Evolutionary conservation across 1,284 basidiomycete species (phyloP).

Genomic region (Rhizoctonia solani): DNA sequence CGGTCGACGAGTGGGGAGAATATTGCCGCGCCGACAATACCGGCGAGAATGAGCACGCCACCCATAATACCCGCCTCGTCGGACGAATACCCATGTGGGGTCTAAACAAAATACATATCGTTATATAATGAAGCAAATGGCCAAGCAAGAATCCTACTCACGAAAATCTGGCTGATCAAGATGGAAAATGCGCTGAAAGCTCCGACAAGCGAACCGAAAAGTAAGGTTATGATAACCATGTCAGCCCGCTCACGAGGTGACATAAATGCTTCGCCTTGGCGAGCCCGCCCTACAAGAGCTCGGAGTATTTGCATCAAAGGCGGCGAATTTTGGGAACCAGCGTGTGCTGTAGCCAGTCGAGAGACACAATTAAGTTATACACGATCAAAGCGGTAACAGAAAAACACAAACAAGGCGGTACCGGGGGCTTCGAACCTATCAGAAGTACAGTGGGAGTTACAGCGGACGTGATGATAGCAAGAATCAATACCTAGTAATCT

Average conservation of each 20-base stretch:
- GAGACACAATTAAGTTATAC: slow-evolving; percentile 7
- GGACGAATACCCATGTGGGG: slow-evolving; percentile 69
- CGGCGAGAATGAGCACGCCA: slow-evolving; percentile 48
- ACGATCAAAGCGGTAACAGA: slow-evolving; percentile 22
- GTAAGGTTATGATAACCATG: slow-evolving; percentile 58
- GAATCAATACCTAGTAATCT: slow-evolving; percentile 59
- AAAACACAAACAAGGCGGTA: slow-evolving; percentile 66
- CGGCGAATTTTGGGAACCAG: slow-evolving; percentile 61
- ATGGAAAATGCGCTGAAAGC: slow-evolving; percentile 64
- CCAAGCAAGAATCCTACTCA: slow-evolving; percentile 46
- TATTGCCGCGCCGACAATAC: slow-evolving; percentile 64
- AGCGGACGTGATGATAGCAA: slow-evolving; percentile 70
- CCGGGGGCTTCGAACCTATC: slow-evolving; percentile 62
- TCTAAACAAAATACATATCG: slow-evolving; percentile 47
- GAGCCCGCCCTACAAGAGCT: slow-evolving; percentile 56
- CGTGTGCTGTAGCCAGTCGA: slow-evolving; percentile 53
- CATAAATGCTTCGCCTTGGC: slow-evolving; percentile 58
- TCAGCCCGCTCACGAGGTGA: slow-evolving; percentile 65
- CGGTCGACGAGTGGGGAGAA: slow-evolving; percentile 77
- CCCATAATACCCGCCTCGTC: slow-evolving; percentile 63
- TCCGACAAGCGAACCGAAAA: slow-evolving; percentile 67
- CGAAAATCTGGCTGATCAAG: slow-evolving; percentile 67
- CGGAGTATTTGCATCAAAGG: slow-evolving; percentile 58
- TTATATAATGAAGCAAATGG: slow-evolving; percentile 1
- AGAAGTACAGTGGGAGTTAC: slow-evolving; percentile 60